Evolutionary conservation across 441 rosid genomes (phyloP), one percentile per base, ranked within the genome.

Genomic region (Populus hybrid): DNA sequence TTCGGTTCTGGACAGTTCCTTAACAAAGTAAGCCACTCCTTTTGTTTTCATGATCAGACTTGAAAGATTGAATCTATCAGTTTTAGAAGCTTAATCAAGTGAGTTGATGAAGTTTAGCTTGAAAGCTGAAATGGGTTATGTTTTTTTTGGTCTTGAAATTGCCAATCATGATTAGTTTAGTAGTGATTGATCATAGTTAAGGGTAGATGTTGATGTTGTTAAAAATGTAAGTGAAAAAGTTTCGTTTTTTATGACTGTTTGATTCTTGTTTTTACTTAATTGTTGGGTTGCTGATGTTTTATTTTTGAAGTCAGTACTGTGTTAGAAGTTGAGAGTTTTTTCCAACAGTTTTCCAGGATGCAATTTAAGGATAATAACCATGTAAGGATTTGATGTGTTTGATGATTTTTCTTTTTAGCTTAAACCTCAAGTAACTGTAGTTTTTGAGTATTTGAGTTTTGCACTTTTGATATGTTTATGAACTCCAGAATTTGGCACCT

Each of bases 401-500:
- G 65, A 57, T 57, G 21, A 59, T n/a, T 59, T 59, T 46, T 14
- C 57, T 46, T 46, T 18, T n/a, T n/a, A 59, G 64, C 64, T 59
- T 59, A 59, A 19, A 59, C 64, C 9, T 59, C 24, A 59, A 59
- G 64, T n/a, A n/a, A 59, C 64, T 7, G 23, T 30, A 30, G 64
- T 8, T n/a, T 7, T 59, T 59, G 23, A n/a, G 64, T 8, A 7
- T 59, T n/a, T 59, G 26, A 59, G 65, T 59, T 59, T 59, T 59
- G 57, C 21, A 18, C 61, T 53, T 53, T 53, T 53, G 61, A 53
- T 53, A 53, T 16, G n/a, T 6, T 53, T 18, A 5, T 53, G 65
- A 59, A 59, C 24, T 21, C 82, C 38, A 81, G 86, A 35, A 66
- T 74, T 79, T 84, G 73, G 77, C 79, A 11, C 86, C 86, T 76